Evolutionary conservation across 2,329 filamentous ascomycete genomes (phyloP).

Genomic region (Aureobasidium sp.): DNA sequence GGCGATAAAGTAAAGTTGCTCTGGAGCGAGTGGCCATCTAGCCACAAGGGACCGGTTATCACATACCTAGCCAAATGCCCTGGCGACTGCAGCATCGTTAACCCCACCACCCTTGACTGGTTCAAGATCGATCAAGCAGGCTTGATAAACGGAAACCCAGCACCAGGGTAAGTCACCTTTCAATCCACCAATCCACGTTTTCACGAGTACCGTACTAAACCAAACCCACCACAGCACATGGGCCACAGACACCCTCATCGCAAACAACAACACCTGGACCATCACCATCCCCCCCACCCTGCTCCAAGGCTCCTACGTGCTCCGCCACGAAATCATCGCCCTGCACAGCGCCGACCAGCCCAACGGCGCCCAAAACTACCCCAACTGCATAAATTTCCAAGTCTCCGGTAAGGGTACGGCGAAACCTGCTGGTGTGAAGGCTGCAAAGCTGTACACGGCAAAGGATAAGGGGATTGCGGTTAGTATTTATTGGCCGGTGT

Average conservation of each 20-base stretch:
- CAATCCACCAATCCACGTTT: too few species aligned
- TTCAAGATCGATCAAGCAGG: slow-evolving; percentile 56
- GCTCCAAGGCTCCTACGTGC: slow-evolving; percentile 48
- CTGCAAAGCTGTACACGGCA: slow-evolving; percentile 48
- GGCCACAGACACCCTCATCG: slow-evolving; percentile 46
- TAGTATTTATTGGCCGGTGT: slow-evolving; percentile 45
- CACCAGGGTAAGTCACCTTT: slow-evolving; percentile 31
- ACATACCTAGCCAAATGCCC: slow-evolving; percentile 53
- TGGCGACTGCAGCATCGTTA: slow-evolving; percentile 46
- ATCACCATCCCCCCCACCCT: slow-evolving; percentile 46
- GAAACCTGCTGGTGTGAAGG: slow-evolving; percentile 41
- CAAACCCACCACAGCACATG: slow-evolving; percentile 30
- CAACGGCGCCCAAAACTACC: slow-evolving; percentile 39
- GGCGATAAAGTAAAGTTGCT: slow-evolving; percentile 50
- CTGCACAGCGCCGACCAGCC: slow-evolving; percentile 44
- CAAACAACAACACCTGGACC: slow-evolving; percentile 39
- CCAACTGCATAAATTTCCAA: slow-evolving; percentile 49
- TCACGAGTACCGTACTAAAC: too few species aligned
- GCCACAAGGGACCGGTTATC: slow-evolving; percentile 55
- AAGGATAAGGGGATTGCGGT: slow-evolving; percentile 49
- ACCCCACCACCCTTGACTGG: slow-evolving; percentile 46
- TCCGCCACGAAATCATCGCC: slow-evolving; percentile 51
- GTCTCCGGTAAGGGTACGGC: slow-evolving; percentile 47
- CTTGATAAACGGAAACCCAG: slow-evolving; percentile 35
- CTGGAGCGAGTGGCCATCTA: slow-evolving; percentile 57